Percentiles rank a stretch among this genome's conserved stretches.
phyloP scores from a whole-genome alignment of 2,329 filamentous ascomycete species.

The Metarhizium guizhouense region DNA sequence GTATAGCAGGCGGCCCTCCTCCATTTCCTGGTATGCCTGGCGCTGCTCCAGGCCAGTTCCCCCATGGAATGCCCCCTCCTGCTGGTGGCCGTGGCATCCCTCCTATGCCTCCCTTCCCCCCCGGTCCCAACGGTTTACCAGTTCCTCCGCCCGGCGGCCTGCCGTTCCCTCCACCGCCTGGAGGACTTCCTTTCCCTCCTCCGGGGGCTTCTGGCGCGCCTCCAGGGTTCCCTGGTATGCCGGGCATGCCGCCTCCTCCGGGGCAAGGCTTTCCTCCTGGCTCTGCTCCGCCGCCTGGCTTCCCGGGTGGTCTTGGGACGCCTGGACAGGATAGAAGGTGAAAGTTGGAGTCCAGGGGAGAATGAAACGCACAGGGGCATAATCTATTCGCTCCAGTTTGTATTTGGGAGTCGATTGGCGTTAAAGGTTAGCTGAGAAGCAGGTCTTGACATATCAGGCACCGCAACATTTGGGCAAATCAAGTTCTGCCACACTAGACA shows the following conservation, averaged over 20 bases:
- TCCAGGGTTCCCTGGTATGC: conserved; percentile 23
- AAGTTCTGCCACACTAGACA: not conserved
- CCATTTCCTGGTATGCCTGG: conserved; percentile 44
- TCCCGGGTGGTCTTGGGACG: conserved; percentile 17
- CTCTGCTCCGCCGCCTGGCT: conserved; percentile 16
- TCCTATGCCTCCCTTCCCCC: conserved; percentile 36
- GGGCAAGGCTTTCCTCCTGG: conserved; percentile 35
- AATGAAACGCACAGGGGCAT: not conserved
- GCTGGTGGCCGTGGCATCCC: conserved; percentile 40
- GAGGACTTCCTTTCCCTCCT: conserved; percentile 30
- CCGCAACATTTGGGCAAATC: not conserved
- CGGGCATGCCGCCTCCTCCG: conserved; percentile 29
- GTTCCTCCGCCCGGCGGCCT: conserved; percentile 29
- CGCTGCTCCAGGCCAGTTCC: conserved; percentile 1
- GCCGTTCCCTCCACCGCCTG: conserved; percentile 30
- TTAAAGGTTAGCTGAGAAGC: conserved; percentile 12
- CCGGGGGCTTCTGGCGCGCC: conserved; percentile 21
- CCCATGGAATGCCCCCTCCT: conserved; percentile 26
- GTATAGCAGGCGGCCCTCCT: conserved; percentile 36
- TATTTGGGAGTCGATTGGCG: conserved; percentile 24
- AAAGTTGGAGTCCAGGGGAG: conserved; percentile 2
- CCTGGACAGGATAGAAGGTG: conserved; percentile 32
- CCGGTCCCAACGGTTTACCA: conserved; percentile 25
- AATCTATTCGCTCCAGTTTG: conserved; percentile 11
- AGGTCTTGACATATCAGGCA: not conserved